Conservation (phyloP, 2,329 filamentous ascomycete genomes). For the Xylariaceae sp. region DNA sequence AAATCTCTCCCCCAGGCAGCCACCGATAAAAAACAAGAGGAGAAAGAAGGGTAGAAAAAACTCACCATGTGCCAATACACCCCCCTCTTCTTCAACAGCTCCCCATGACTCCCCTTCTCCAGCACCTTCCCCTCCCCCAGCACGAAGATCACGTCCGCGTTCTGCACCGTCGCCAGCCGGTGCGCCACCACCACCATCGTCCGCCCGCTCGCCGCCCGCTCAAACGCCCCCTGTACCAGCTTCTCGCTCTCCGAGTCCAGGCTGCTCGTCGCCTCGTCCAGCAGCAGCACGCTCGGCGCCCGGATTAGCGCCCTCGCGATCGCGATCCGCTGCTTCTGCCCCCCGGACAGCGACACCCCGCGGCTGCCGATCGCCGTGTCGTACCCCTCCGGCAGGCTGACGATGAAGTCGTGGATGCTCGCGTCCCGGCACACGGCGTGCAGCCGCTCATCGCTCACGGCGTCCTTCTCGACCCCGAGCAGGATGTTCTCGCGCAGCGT, state of each 20-base stretch:
- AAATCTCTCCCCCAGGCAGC: background rate
- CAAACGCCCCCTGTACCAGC: slow-evolving; percentile 64
- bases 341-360: slow-evolving; percentile 64
- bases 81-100: slow-evolving; percentile 47
- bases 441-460: slow-evolving; percentile 47
- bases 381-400: slow-evolving; percentile 63
- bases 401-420: slow-evolving; percentile 68
- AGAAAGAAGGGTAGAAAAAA: slow-evolving; percentile 6
- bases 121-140: slow-evolving; percentile 61
- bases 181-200: slow-evolving; percentile 77
- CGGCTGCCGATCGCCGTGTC: slow-evolving; percentile 63
- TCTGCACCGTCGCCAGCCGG: slow-evolving; percentile 70
- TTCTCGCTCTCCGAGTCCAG: slow-evolving; percentile 56
- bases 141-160: slow-evolving; percentile 77
- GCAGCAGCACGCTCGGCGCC: slow-evolving; percentile 60
- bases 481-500: slow-evolving; percentile 60
- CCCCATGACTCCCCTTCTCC: slow-evolving; percentile 49
- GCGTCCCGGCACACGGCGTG: slow-evolving; percentile 55
- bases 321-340: slow-evolving; percentile 66
- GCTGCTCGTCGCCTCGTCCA: slow-evolving; percentile 70
- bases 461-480: slow-evolving; percentile 50
- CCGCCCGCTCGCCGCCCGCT: slow-evolving; percentile 53
- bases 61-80: slow-evolving; percentile 57
- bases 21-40: background rate
- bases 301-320: slow-evolving; percentile 67